phyloP scores from a whole-genome alignment of 805 yeast genomes.

The Cyberlindnera sargentensis region DNA sequence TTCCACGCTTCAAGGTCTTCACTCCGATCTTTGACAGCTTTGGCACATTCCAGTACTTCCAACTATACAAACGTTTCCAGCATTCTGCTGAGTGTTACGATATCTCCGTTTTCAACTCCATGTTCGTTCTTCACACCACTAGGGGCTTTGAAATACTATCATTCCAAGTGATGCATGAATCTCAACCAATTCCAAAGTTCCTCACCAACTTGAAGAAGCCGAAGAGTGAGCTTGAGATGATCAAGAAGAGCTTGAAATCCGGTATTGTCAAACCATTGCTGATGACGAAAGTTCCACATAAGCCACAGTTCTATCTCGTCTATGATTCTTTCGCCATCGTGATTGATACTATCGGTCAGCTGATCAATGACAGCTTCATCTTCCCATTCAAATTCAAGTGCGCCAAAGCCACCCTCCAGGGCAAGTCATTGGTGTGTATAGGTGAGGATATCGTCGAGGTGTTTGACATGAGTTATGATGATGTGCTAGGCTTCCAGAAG shows the following conservation, averaged over 20 bases:
- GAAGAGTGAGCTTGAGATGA: slow-evolving; percentile 28
- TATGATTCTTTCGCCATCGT: slow-evolving; percentile 68
- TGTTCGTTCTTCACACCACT: slow-evolving; percentile 59
- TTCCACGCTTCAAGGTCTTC: slow-evolving; percentile 47
- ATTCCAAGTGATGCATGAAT: slow-evolving; percentile 45
- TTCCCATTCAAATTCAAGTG: slow-evolving; percentile 37
- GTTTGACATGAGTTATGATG: slow-evolving; percentile 46
- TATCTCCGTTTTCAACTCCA: slow-evolving; percentile 54
- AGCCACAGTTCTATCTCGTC: slow-evolving; percentile 50
- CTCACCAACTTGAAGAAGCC: slow-evolving; percentile 18
- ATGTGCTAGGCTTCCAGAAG: slow-evolving; percentile 26
- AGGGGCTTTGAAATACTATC: slow-evolving; percentile 63
- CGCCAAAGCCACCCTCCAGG: slow-evolving; percentile 32
- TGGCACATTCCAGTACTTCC: slow-evolving; percentile 35
- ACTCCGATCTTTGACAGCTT: slow-evolving; percentile 49
- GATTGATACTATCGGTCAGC: slow-evolving; percentile 50
- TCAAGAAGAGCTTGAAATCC: slow-evolving; percentile 33
- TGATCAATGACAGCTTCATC: slow-evolving; percentile 34
- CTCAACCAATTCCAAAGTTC: slow-evolving; percentile 52
- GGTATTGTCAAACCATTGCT: slow-evolving; percentile 45
- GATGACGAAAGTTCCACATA: slow-evolving; percentile 52
- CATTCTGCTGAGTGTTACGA: slow-evolving; percentile 52
- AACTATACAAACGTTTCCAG: slow-evolving; percentile 39
- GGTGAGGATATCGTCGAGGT: slow-evolving; percentile 67
- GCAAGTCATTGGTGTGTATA: slow-evolving; percentile 44